phyloP scores from a whole-genome alignment of 495 filamentous ascomycete species.

The Penicillium manginii region DNA sequence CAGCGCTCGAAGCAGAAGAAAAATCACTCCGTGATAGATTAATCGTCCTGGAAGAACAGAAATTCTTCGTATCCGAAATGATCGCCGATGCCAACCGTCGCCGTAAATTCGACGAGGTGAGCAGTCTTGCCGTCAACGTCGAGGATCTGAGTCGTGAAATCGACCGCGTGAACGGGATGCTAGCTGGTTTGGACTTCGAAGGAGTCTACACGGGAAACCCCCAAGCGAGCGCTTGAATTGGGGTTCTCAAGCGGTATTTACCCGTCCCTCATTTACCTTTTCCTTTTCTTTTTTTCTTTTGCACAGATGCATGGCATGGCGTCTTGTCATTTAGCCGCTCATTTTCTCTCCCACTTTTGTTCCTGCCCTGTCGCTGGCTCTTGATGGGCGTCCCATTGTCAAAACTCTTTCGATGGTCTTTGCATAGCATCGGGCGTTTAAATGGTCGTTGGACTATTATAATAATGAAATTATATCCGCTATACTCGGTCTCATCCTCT shows the following conservation, averaged over 20 bases:
- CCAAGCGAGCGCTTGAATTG: constrained; percentile 21
- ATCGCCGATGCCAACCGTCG: constrained; percentile 77
- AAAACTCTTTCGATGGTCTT: constrained; percentile 24
- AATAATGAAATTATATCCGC: constrained; percentile 2
- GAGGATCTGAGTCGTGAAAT: constrained; percentile 87
- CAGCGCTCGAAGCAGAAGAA: constrained; percentile 81
- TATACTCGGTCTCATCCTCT: not conserved
- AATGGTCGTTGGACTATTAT: constrained; percentile 4
- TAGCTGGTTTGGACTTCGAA: constrained; percentile 55
- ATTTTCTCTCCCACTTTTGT: not conserved
- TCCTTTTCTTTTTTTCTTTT: not conserved
- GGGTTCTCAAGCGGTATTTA: not conserved
- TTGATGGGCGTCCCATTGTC: constrained; percentile 22
- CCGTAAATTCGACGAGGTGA: constrained; percentile 88
- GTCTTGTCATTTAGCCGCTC: constrained; percentile 12
- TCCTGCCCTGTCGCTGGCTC: constrained; percentile 1
- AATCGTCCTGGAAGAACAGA: constrained; percentile 93
- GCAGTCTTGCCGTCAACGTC: constrained; percentile 75
- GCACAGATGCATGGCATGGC: constrained; percentile 22
- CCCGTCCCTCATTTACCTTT: constrained; percentile 1
- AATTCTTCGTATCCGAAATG: constrained; percentile 90
- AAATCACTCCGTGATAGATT: constrained; percentile 81
- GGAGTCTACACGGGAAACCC: constrained; percentile 48
- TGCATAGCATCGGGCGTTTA: constrained; percentile 38
- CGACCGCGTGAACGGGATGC: constrained; percentile 61